These are phyloP conservation scores for Kokia cookei DNA, from an alignment of 441 rosid species.

Conservation along the genomic window DNA sequence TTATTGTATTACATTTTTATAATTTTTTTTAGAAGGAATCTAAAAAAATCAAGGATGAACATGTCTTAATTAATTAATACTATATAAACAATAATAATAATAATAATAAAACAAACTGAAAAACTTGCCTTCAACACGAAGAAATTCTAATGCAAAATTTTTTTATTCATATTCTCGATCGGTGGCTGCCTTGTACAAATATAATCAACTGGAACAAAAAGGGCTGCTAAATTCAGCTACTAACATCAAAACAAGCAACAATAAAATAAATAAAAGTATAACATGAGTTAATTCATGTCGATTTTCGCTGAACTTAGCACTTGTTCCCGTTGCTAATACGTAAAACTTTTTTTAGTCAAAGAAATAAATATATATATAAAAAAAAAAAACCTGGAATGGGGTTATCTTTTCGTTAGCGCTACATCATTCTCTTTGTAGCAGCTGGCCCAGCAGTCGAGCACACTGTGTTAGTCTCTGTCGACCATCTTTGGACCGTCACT, in stretches of 20 bases:
- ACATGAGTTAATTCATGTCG: constrained; percentile 4
- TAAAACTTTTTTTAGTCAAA: constrained; percentile 4
- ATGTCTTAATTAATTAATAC: too few species aligned
- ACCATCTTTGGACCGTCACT: constrained; percentile 40
- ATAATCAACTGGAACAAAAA: constrained; percentile 66
- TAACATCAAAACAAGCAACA: constrained; percentile 2
- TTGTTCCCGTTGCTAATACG: constrained; percentile 58
- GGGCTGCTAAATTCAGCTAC: constrained; percentile 69
- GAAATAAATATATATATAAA: not conserved
- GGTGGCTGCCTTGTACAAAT: constrained; percentile 21
- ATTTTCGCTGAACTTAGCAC: constrained; percentile 72
- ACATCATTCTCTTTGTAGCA: constrained; percentile 50
- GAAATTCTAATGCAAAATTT: too few species aligned
- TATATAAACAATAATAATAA: too few species aligned
- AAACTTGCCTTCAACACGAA: not conserved
- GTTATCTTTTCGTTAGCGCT: constrained; percentile 7
- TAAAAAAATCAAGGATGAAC: too few species aligned
- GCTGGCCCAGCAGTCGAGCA: constrained; percentile 21
- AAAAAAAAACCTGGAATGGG: not conserved
- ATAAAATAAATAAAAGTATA: not conserved
- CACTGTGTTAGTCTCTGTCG: constrained; percentile 24
- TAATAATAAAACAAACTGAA: constrained; percentile 20
- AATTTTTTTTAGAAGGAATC: too few species aligned
- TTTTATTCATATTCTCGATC: not conserved
- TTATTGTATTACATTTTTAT: too few species aligned